A percentile compares a stretch with the other conserved stretches of the same genome.
Evolutionary conservation across 2,329 filamentous ascomycete genomes (phyloP).

Genomic region (Karstenula rhodostoma): DNA sequence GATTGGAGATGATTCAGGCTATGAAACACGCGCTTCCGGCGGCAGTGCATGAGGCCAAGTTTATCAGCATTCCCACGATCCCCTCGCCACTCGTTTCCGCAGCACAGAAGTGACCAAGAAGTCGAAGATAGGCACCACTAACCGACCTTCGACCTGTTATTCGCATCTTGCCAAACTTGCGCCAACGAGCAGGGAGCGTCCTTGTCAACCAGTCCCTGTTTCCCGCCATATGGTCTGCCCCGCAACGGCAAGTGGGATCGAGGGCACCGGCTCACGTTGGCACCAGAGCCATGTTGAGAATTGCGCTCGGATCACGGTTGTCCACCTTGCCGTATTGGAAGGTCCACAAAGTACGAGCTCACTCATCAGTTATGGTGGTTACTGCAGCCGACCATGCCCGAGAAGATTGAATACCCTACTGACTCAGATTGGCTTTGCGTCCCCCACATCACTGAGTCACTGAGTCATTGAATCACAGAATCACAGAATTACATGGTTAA

Average conservation of each 20-base stretch:
- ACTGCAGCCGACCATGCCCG: neutral
- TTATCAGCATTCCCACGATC: neutral
- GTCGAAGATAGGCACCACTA: neutral
- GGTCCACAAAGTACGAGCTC: neutral
- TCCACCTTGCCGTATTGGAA: neutral
- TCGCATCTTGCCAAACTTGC: neutral
- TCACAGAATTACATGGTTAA: neutral
- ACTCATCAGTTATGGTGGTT: neutral
- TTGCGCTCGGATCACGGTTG: neutral
- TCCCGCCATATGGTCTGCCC: neutral
- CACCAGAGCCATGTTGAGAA: neutral
- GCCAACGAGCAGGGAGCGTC: neutral
- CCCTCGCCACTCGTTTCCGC: neutral
- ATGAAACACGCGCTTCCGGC: slow-evolving; percentile 4
- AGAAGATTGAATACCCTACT: neutral
- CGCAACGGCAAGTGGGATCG: neutral
- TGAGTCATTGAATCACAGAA: neutral
- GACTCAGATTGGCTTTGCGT: neutral
- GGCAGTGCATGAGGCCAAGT: slow-evolving; percentile 5
- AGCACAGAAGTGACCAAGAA: neutral
- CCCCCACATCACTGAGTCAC: neutral
- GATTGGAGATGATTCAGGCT: neutral
- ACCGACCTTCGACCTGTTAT: neutral
- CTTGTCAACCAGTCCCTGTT: neutral
- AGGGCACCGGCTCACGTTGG: neutral